Evolutionary conservation across 116 monocot species (phyloP), one percentile per base, ranked within the genome.

Genomic region (Phalaenopsis hybrid): DNA sequence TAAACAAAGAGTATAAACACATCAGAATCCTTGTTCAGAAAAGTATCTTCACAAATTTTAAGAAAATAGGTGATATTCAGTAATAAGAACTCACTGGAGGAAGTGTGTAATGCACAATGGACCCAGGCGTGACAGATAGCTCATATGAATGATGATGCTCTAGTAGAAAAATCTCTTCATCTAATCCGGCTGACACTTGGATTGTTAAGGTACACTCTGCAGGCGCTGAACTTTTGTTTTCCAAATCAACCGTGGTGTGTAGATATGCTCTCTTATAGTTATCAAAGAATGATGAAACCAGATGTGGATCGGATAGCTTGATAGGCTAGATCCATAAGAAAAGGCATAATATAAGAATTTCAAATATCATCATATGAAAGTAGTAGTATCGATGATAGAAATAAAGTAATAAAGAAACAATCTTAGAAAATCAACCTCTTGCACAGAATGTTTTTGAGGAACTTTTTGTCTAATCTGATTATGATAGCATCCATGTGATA

Each of bases 241-340:
- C 89, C 84, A 99, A 85, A 75, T 91, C 92, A 87, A 92, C 28
- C 43, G 93, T 95, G 61, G 88, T 81, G 82, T 99, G 98, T 52
- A 99, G 81, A 58, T 99, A 99, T 2, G 86, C 83, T 78, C 98
- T 99, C 77, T 86, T 95, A 79, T 88, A 99, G 77, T 83, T 77
- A 43, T 99, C 98, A 85, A 90, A 90, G 84, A 99, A 99, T 55
- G 95, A 81, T 81, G 98, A 93, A 77, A 99, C 95, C 72, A 99
- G 76, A 83, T 99, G 95, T 50, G 95, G 93, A 84, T 99, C 95
- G 43, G 69, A 51, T 78, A 99, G 93, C 78, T 87, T 95, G 79
- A 99, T 95, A 78, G 98, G 98, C 98, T 99, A 88, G 86, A 87
- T 8, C 21, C 46, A 77, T 31, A 50, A 18, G 51, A 23, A 51